Evolutionary conservation across 2,329 filamentous ascomycete genomes (phyloP).

Genomic region (Acephala macrosclerotiorum): DNA sequence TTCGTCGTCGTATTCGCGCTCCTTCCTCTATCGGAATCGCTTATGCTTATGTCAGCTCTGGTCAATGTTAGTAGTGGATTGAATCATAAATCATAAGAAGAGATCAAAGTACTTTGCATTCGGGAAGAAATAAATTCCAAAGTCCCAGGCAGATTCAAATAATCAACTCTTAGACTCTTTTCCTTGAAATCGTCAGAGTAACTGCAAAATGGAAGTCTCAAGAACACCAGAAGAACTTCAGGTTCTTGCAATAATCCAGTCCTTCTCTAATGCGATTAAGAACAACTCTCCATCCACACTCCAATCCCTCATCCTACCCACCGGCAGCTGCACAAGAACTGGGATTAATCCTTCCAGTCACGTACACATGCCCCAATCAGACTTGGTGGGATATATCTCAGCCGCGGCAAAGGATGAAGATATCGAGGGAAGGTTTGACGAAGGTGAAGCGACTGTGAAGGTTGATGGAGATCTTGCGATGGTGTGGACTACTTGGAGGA

Average conservation of each 20-base stretch:
- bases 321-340: neutral
- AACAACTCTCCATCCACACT: neutral
- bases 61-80: neutral
- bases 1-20: neutral
- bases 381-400: neutral
- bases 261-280: neutral
- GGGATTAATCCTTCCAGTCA: neutral
- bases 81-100: neutral
- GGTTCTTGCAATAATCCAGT: neutral
- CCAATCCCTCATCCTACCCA: neutral
- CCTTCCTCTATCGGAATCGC: neutral
- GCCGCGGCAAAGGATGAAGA: neutral
- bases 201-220: neutral
- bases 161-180: too few relatives aligned
- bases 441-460: neutral
- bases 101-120: too few relatives aligned
- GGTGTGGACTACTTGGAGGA: slow-evolving; percentile 1
- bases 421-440: neutral
- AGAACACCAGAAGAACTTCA: neutral
- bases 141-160: too few relatives aligned
- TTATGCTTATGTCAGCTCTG: slow-evolving; percentile 1
- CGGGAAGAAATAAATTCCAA: too few relatives aligned
- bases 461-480: slow-evolving; percentile 7
- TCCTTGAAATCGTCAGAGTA: neutral
- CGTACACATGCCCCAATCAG: neutral